Evolutionary conservation across 108 stramenopile species (phyloP).

Genomic region (Cyclotella kingstonii): DNA sequence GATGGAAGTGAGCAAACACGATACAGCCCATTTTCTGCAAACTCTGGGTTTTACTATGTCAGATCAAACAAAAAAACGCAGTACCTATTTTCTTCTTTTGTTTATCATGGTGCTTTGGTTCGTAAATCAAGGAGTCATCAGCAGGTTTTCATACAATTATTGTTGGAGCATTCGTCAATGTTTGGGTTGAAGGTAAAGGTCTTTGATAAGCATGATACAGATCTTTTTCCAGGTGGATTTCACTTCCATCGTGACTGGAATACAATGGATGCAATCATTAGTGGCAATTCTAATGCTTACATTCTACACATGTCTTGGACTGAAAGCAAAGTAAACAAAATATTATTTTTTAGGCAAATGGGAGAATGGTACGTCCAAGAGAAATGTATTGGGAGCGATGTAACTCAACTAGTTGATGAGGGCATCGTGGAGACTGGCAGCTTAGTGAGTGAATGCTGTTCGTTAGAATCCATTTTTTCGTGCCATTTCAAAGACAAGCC

Average conservation of each 20-base stretch:
- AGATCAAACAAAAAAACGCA: constrained; percentile 45
- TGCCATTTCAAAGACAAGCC: constrained; percentile 80
- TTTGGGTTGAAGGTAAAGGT: constrained; percentile 55
- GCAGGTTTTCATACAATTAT: constrained; percentile 41
- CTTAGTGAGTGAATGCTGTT: constrained; percentile 49
- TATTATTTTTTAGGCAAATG: constrained; percentile 47
- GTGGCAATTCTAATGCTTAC: constrained; percentile 36
- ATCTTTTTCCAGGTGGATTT: constrained; percentile 47
- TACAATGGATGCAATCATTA: constrained; percentile 38
- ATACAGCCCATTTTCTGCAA: constrained; percentile 52
- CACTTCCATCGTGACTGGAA: constrained; percentile 44
- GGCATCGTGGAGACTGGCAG: constrained; percentile 20
- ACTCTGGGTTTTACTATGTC: constrained; percentile 63
- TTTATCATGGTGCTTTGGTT: constrained; percentile 43
- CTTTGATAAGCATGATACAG: constrained; percentile 33
- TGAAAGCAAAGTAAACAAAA: constrained; percentile 46
- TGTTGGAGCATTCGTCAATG: constrained; percentile 46
- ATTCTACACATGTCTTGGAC: constrained; percentile 54
- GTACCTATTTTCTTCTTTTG: constrained; percentile 44
- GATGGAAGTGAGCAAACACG: constrained; percentile 52
- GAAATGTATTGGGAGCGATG: constrained; percentile 42
- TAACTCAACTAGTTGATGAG: constrained; percentile 5
- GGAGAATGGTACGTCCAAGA: constrained; percentile 74
- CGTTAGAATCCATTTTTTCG: constrained; percentile 43
- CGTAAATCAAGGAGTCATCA: constrained; percentile 44